A percentile compares a stretch with the other conserved stretches of the same genome.
phyloP scores from a whole-genome alignment of 257 asterid species.

The Paulownia fortunei region DNA sequence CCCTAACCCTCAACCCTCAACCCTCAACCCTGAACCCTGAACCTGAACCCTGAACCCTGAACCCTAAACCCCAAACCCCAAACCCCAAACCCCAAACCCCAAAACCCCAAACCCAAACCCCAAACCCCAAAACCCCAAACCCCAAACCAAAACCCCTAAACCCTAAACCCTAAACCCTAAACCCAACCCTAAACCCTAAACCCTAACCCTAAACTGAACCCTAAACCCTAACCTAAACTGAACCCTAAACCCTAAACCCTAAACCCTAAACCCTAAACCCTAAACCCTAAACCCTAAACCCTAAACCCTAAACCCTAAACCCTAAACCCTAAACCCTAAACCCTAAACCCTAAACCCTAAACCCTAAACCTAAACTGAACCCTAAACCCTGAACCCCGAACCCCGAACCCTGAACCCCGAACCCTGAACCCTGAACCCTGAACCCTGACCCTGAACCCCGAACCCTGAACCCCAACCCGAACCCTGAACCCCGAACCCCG shows the following conservation, averaged over 20 bases:
- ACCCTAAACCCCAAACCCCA: slow-evolving; percentile 20
- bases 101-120: slow-evolving; percentile 28
- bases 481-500: neutral
- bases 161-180: slow-evolving; percentile 26
- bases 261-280: slow-evolving; percentile 36
- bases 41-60: neutral
- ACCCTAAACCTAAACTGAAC: slow-evolving; percentile 28
- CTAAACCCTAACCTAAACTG: slow-evolving; percentile 26
- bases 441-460: neutral
- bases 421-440: slow-evolving; percentile 9
- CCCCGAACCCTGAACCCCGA: slow-evolving; percentile 28
- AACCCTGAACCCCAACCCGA: neutral
- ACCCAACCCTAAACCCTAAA: slow-evolving; percentile 33
- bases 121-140: slow-evolving; percentile 27
- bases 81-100: slow-evolving; percentile 33
- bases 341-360: slow-evolving; percentile 32
- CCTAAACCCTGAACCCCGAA: slow-evolving; percentile 29
- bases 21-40: neutral
- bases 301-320: slow-evolving; percentile 33
- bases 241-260: slow-evolving; percentile 24
- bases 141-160: slow-evolving; percentile 27
- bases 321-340: slow-evolving; percentile 27
- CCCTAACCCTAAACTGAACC: slow-evolving; percentile 33
- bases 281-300: slow-evolving; percentile 37
- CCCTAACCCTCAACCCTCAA: neutral